Evolutionary conservation across 768 basidiomycete species (phyloP).

Genomic region (Sutorius australiensis): DNA sequence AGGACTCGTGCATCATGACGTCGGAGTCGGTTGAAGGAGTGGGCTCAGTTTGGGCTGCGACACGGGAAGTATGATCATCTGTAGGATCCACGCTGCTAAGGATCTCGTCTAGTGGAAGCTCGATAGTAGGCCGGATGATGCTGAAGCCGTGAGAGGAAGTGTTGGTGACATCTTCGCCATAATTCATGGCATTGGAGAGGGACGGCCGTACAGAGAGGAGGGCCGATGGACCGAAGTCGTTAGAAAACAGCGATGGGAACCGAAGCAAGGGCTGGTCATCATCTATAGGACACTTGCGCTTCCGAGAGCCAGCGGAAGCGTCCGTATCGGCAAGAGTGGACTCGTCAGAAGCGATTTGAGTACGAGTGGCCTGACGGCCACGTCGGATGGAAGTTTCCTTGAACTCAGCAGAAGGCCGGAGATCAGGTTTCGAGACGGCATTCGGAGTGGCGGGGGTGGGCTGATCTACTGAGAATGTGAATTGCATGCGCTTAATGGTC

Average conservation of each 20-base stretch:
- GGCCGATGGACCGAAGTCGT: constrained; percentile 74
- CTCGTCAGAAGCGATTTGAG: constrained; percentile 32
- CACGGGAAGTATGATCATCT: constrained; percentile 15
- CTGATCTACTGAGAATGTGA: constrained; percentile 82
- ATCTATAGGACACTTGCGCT: constrained; percentile 20
- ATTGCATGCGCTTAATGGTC: constrained; percentile 85
- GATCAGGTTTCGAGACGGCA: constrained; percentile 59
- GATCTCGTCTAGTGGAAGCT: constrained; percentile 82
- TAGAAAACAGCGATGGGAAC: constrained; percentile 71
- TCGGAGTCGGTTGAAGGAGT: constrained; percentile 15
- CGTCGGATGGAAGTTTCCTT: constrained; percentile 44
- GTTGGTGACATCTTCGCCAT: constrained; percentile 68
- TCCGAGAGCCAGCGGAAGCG: constrained; percentile 22
- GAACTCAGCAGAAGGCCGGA: constrained; percentile 64
- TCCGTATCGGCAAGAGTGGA: constrained; percentile 21
- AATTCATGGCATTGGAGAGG: constrained; percentile 64
- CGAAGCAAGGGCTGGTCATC: constrained; percentile 44
- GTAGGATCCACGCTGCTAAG: constrained; percentile 36
- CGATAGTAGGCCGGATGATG: constrained; percentile 75
- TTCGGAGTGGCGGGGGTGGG: constrained; percentile 46
- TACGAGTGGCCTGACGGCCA: constrained; percentile 37
- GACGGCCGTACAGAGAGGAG: constrained; percentile 67
- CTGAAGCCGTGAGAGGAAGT: constrained; percentile 50
- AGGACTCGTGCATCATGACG: constrained; percentile 28
- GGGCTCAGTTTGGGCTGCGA: constrained; percentile 8